Conservation (phyloP, 73 alveolate genomes). For the Tetrahymena malaccensis region DNA sequence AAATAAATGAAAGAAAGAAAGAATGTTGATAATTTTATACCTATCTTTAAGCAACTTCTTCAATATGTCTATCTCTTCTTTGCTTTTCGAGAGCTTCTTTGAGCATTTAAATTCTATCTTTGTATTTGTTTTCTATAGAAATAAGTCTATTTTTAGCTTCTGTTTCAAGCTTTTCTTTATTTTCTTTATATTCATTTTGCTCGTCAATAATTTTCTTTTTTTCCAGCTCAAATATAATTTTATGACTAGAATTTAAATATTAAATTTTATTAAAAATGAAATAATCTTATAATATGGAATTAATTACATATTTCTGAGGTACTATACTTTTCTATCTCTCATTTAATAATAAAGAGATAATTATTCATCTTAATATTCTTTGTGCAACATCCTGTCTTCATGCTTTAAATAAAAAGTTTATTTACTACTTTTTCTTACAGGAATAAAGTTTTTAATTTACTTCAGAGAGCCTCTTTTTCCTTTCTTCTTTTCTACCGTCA, state of each 20-base stretch:
- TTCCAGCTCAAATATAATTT: slow-evolving; percentile 34
- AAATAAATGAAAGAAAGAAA: not conserved
- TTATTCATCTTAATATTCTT: slow-evolving; percentile 31
- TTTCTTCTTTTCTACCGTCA: not conserved
- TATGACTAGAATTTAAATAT: not conserved
- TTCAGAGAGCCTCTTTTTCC: slow-evolving; percentile 14
- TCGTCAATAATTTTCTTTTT: slow-evolving; percentile 39
- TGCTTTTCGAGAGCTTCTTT: slow-evolving; percentile 23
- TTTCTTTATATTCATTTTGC: slow-evolving; percentile 21
- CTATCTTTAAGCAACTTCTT: slow-evolving; percentile 21
- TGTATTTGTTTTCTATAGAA: slow-evolving; percentile 33
- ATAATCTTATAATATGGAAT: not conserved
- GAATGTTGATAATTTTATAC: not conserved
- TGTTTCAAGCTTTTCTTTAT: slow-evolving; percentile 8
- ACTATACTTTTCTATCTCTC: slow-evolving; percentile 25
- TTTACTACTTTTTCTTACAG: not conserved
- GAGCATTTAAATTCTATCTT: slow-evolving; percentile 28
- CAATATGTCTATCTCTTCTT: slow-evolving; percentile 28
- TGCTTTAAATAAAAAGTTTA: not conserved
- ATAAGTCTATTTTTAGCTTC: slow-evolving; percentile 22
- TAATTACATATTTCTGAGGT: slow-evolving; percentile 32
- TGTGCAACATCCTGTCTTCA: not conserved
- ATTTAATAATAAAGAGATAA: slow-evolving; percentile 16
- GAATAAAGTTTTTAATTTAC: not conserved
- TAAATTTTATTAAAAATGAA: not conserved